Percentiles rank a stretch among this genome's conserved stretches.
phyloP scores from a whole-genome alignment of 768 basidiomycete species.

The Tylopilus sp. region DNA sequence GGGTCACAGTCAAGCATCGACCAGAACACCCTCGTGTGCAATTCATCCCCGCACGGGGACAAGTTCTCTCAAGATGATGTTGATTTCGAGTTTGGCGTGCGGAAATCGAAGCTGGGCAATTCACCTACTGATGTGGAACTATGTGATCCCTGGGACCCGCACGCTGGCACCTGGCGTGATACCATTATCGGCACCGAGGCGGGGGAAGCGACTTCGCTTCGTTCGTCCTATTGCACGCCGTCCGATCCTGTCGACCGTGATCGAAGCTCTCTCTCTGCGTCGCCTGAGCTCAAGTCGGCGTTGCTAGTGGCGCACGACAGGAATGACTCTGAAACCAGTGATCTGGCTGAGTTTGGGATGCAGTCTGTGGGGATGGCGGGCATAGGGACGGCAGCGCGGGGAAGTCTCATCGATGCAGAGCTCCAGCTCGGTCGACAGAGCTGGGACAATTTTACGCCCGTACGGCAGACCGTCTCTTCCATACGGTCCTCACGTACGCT shows the following conservation, averaged over 20 bases:
- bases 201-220: slow-evolving; percentile 8
- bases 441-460: slow-evolving; percentile 9
- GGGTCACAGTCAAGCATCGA: slow-evolving; percentile 24
- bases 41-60: slow-evolving; percentile 35
- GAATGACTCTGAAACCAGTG: slow-evolving; percentile 11
- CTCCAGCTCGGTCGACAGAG: slow-evolving; percentile 12
- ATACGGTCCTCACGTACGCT: slow-evolving; percentile 5
- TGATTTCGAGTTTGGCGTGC: slow-evolving; percentile 10
- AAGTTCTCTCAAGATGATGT: slow-evolving; percentile 12
- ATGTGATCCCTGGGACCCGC: slow-evolving; percentile 24
- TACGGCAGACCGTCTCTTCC: slow-evolving; percentile 1
- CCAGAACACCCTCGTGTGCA: slow-evolving; percentile 36
- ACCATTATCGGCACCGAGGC: slow-evolving; percentile 29
- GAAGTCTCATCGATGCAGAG: slow-evolving; percentile 25
- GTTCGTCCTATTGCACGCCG: slow-evolving; percentile 11
- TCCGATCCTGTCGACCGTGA: background rate
- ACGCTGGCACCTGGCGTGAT: slow-evolving; percentile 25
- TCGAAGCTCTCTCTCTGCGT: slow-evolving; percentile 22
- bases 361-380: slow-evolving; percentile 40
- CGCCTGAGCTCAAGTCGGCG: slow-evolving; percentile 27
- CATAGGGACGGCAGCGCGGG: slow-evolving; percentile 40
- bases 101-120: slow-evolving; percentile 1
- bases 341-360: slow-evolving; percentile 22
- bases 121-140: slow-evolving; percentile 4
- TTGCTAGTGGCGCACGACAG: slow-evolving; percentile 34